These are phyloP conservation scores for Chionographis japonica DNA, from an alignment of 106 monocot species.

Conservation along the genomic window DNA sequence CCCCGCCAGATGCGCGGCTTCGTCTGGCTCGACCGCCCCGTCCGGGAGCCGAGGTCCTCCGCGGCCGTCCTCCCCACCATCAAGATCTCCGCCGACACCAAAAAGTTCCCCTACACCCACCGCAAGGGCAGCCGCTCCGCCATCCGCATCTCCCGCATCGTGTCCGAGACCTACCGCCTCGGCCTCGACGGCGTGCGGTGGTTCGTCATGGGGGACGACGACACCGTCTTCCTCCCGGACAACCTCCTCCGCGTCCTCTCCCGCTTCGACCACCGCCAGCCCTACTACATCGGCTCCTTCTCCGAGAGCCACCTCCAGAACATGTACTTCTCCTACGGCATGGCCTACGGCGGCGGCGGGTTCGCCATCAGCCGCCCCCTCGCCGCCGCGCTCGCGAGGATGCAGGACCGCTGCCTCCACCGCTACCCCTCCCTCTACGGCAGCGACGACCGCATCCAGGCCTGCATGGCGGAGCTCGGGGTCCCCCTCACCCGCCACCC, in stretches of 20 bases:
- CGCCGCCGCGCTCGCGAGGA: slow-evolving; percentile 20
- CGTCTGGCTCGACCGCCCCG: slow-evolving; percentile 39
- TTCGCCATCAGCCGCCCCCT: slow-evolving; percentile 50
- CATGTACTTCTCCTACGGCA: slow-evolving; percentile 29
- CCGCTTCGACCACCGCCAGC: slow-evolving; percentile 32
- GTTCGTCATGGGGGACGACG: slow-evolving; percentile 94
- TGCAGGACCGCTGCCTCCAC: slow-evolving; percentile 34
- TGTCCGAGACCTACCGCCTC: slow-evolving; percentile 71
- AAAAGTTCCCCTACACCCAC: slow-evolving; percentile 63
- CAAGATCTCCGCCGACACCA: slow-evolving; percentile 62
- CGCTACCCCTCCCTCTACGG: slow-evolving; percentile 51
- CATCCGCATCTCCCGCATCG: slow-evolving; percentile 88
- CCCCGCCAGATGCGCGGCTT: slow-evolving; percentile 22
- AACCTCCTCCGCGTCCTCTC: slow-evolving; percentile 38
- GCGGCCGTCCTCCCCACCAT: slow-evolving; percentile 37
- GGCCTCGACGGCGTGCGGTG: slow-evolving; percentile 46
- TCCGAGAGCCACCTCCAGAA: slow-evolving; percentile 53
- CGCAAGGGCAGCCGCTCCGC: slow-evolving; percentile 64
- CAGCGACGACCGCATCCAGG: slow-evolving; percentile 47
- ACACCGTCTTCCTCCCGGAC: slow-evolving; percentile 59
- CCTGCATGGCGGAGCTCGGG: slow-evolving; percentile 64
- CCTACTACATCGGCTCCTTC: slow-evolving; percentile 38
- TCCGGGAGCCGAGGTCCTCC: not conserved
- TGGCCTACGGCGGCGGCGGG: slow-evolving; percentile 60
- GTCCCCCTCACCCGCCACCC: slow-evolving; percentile 39